Evolutionary conservation across 1,139 yeast species (phyloP), one percentile per base, ranked within the genome.

Genomic region (Zygosaccharomyces sapae): DNA sequence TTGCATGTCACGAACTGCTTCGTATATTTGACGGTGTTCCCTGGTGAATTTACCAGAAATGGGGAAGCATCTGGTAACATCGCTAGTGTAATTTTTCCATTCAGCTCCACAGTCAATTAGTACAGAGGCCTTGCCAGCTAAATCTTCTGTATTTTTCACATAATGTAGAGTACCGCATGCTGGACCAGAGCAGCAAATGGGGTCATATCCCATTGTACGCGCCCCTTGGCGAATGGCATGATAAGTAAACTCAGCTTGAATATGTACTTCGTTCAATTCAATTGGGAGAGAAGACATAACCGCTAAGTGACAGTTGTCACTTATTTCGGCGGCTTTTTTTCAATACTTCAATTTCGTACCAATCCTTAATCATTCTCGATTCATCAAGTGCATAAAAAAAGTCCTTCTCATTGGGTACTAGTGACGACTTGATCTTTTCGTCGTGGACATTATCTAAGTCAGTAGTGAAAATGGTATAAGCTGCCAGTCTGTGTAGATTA

Each of bases 61-160:
- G 19, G 98, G 98, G 78, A 89, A 92, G 63, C 95, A 86, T 65
- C 98, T 78, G 16, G 98, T 92, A 43, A 92, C 96, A 64, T 92
- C 98, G 42, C 90, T 76, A 4, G 96, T 92, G 67, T 92, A 92
- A 62, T 88, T 80, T 54, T 80, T 79, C 96, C 97, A 90, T 70
- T 90, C 97, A 5, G 96, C 96, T 44, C 98, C 98, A 4, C 97
- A 97, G 69, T 92, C 98, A 50, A 92, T 83, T 52, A 92, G 75
- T 9, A 92, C 77, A 3, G 92, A 76, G 50, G 79, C 81, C 55
- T 77, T 76, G 3, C 76, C 77, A 33, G 73, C 69, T 46, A 81
- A 66, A 1, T 74, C 75, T 49, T 83, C 89, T 59, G 89, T 95
- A 62, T 92, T 92, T 61, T 82, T 83, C 13, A 86, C 82, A 65